Evolutionary conservation across 768 basidiomycete genomes (phyloP).

Genomic region (Hericium alpestre): DNA sequence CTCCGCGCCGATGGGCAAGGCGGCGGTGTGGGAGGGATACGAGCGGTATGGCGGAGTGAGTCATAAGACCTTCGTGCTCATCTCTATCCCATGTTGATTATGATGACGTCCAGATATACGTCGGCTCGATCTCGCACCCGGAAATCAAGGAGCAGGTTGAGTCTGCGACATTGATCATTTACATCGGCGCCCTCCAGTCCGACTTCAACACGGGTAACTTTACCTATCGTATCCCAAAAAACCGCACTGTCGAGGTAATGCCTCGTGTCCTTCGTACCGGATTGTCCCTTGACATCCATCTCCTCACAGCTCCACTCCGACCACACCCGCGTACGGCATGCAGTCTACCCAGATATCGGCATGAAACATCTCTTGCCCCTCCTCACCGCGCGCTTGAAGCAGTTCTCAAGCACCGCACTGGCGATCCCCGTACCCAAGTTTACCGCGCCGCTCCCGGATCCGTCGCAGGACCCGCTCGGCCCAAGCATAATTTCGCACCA

Average conservation of each 20-base stretch:
- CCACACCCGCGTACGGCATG: constrained; percentile 55
- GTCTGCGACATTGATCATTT: constrained; percentile 61
- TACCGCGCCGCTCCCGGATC: constrained; percentile 25
- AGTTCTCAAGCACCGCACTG: constrained; percentile 28
- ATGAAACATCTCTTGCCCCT: constrained; percentile 74
- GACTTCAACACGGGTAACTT: constrained; percentile 90
- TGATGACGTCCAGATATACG: constrained; percentile 45
- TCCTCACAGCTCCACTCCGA: constrained; percentile 59
- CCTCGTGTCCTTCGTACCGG: background rate
- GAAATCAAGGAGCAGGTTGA: constrained; percentile 65
- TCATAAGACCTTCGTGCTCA: constrained; percentile 3
- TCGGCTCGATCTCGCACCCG: constrained; percentile 61
- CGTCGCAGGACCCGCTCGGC: constrained; percentile 29
- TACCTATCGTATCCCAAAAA: constrained; percentile 56
- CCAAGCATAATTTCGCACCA: constrained; percentile 55
- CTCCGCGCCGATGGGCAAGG: constrained; percentile 75
- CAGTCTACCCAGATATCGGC: constrained; percentile 51
- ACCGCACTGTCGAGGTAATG: constrained; percentile 51
- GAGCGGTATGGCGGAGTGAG: constrained; percentile 73
- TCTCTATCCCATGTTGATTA: background rate
- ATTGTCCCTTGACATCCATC: background rate
- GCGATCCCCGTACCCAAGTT: constrained; percentile 36
- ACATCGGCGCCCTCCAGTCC: constrained; percentile 57
- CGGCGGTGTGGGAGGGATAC: constrained; percentile 57
- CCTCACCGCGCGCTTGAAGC: constrained; percentile 44